Conservation (phyloP, 2,329 filamentous ascomycete species). For the Penicillium sp. region DNA sequence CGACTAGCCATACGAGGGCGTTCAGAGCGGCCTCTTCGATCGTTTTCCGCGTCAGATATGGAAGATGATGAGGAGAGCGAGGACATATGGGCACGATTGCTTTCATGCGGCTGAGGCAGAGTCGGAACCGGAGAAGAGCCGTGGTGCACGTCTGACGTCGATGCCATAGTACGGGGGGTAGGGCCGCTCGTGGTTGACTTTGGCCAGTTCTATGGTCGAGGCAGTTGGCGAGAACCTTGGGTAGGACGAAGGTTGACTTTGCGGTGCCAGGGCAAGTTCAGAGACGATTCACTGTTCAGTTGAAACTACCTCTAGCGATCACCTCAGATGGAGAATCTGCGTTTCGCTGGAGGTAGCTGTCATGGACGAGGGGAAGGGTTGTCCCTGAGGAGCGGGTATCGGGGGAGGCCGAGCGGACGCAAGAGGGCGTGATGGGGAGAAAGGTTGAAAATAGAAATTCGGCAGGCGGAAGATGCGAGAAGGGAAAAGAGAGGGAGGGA, state of each 20-base stretch:
- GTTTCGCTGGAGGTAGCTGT: conserved; percentile 45
- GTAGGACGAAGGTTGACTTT: neutral
- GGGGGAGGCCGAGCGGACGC: conserved; percentile 17
- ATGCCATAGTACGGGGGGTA: conserved; percentile 36
- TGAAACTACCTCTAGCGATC: conserved; percentile 44
- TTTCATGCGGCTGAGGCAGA: conserved; percentile 46
- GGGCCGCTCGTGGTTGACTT: conserved; percentile 18
- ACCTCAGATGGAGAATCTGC: conserved; percentile 43
- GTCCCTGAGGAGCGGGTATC: conserved; percentile 22
- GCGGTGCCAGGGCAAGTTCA: neutral
- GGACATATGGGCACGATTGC: conserved; percentile 45
- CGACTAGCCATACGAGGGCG: conserved; percentile 73
- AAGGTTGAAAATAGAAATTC: conserved; percentile 18
- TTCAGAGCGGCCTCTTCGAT: conserved; percentile 51
- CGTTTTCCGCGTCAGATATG: conserved; percentile 52
- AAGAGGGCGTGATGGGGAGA: conserved; percentile 10
- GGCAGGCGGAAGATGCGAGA: conserved; percentile 13
- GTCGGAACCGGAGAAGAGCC: conserved; percentile 45
- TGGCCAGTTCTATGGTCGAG: conserved; percentile 16
- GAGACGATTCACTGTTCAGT: conserved; percentile 16
- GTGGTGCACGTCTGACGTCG: conserved; percentile 43
- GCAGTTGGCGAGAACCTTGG: conserved; percentile 1
- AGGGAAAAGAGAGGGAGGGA: conserved; percentile 19
- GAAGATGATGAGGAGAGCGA: conserved; percentile 53
- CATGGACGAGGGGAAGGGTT: conserved; percentile 30